These are phyloP conservation scores for Beauveria bassiana DNA, from an alignment of 2,329 filamentous ascomycete species.

Conservation along the genomic window DNA sequence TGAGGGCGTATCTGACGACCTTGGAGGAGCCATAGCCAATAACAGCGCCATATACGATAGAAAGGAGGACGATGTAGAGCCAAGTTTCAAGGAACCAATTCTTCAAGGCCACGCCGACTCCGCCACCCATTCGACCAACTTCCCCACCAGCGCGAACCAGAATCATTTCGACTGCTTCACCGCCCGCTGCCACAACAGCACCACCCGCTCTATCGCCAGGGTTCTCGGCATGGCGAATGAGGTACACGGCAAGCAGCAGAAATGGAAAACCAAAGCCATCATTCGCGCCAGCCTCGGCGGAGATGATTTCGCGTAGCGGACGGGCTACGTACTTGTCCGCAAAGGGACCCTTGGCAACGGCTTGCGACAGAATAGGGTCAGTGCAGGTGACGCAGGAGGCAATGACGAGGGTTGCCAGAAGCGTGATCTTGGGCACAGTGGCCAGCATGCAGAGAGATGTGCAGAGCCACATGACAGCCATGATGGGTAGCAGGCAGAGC, in stretches of 20 bases:
- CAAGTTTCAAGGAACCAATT: slow-evolving; percentile 54
- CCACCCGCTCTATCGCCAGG: too few relatives aligned
- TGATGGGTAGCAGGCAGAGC: slow-evolving; percentile 49
- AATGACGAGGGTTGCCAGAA: slow-evolving; percentile 48
- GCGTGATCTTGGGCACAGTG: slow-evolving; percentile 45
- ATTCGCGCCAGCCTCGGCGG: slow-evolving; percentile 53
- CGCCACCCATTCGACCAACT: slow-evolving; percentile 44
- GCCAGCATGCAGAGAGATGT: slow-evolving; percentile 49
- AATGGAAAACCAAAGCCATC: slow-evolving; percentile 58
- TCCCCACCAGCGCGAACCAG: slow-evolving; percentile 21
- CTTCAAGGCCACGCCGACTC: slow-evolving; percentile 41
- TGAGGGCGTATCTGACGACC: slow-evolving; percentile 35
- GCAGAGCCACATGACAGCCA: slow-evolving; percentile 55
- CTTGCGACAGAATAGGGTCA: slow-evolving; percentile 54
- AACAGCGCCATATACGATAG: slow-evolving; percentile 42
- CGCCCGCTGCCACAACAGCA: not conserved
- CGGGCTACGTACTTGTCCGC: slow-evolving; percentile 53
- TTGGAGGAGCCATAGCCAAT: slow-evolving; percentile 41
- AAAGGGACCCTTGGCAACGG: slow-evolving; percentile 48
- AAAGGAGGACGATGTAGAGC: slow-evolving; percentile 50
- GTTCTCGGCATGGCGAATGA: slow-evolving; percentile 40
- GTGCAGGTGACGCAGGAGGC: slow-evolving; percentile 55
- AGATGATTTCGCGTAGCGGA: slow-evolving; percentile 52
- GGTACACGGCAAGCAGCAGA: slow-evolving; percentile 48
- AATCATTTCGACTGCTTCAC: slow-evolving; percentile 8